Evolutionary conservation across 1,139 yeast genomes (phyloP), one percentile per base, ranked within the genome.

Genomic region (Yamadazyma atmosphaerica): DNA sequence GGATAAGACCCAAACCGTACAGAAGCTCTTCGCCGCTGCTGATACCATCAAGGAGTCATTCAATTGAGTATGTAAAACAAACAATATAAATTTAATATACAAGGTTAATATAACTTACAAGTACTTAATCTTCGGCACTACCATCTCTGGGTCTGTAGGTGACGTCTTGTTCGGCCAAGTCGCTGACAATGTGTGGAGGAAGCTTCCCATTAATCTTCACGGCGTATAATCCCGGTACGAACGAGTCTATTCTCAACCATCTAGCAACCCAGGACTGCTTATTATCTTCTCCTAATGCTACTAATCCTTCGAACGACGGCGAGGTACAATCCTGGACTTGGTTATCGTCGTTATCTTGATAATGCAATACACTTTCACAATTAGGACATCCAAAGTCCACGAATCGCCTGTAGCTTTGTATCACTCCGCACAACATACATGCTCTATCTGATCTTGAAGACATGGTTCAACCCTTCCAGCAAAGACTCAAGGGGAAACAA

Each of bases 141-240:
- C 99, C 98, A 60, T 94, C 98, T 61, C 99, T 77, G 24, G 99
- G 98, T 49, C 98, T 78, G 64, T 94, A 94, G 39, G 81, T 80
- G 33, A 86, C 79, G 26, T 87, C 87, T 51, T 83, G 85, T 17
- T 76, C 77, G 34, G 81, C 83, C 56, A 92, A 68, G 38, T 83
- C 85, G 34, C 78, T 79, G 12, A 86, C 79, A 26, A 88, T 80
- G 48, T 89, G 96, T 4, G 86, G 89, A 2, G 98, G 98, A 39
- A 92, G 68, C 52, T 86, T 82, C 25, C 99, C 99, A 52, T 83
- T 86, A 6, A 92, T 92, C 56, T 92, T 87, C 33, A 90, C 95
- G 1, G 98, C 98, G 55, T 92, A 87, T 51, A 92, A 62, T 0
- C 98, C 99, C 1, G 95, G 86, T 22, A 81, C 84, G 58, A 89